Evolutionary conservation across 2,329 filamentous ascomycete genomes (phyloP).

Genomic region (Trichoderma sp.): DNA sequence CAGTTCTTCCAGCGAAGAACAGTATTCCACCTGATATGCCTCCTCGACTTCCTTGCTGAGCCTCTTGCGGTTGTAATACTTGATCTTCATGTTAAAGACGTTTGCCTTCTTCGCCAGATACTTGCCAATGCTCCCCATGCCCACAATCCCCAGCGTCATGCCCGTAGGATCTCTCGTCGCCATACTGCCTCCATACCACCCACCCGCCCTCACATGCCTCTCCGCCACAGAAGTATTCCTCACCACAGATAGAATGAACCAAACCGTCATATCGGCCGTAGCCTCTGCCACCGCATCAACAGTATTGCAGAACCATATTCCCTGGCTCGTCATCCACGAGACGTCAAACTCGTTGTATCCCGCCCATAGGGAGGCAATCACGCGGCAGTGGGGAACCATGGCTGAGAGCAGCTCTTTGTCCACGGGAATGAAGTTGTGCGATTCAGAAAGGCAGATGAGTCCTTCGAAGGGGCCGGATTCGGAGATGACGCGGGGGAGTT

Average conservation of each 20-base stretch:
- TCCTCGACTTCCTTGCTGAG: slow-evolving; percentile 43
- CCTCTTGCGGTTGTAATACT: slow-evolving; percentile 48
- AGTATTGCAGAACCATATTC: slow-evolving; percentile 59
- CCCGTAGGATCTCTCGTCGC: slow-evolving; percentile 49
- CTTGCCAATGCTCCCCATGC: slow-evolving; percentile 54
- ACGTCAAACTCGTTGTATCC: slow-evolving; percentile 55
- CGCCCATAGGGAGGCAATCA: slow-evolving; percentile 52
- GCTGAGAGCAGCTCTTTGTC: slow-evolving; percentile 48
- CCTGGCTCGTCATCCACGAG: slow-evolving; percentile 46
- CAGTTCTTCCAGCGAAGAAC: slow-evolving; percentile 44
- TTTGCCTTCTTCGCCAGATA: slow-evolving; percentile 46
- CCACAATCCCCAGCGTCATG: slow-evolving; percentile 52
- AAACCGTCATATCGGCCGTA: slow-evolving; percentile 53
- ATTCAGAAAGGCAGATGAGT: slow-evolving; percentile 57
- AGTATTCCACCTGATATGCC: slow-evolving; percentile 44
- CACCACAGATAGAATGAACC: slow-evolving; percentile 43
- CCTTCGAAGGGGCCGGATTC: slow-evolving; percentile 49
- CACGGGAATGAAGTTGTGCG: slow-evolving; percentile 52
- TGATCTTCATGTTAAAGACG: slow-evolving; percentile 49
- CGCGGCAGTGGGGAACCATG: slow-evolving; percentile 48
- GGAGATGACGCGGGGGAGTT: slow-evolving; percentile 43
- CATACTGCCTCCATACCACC: slow-evolving; percentile 43
- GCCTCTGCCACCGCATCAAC: slow-evolving; percentile 58
- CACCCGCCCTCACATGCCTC: slow-evolving; percentile 42
- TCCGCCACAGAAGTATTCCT: slow-evolving; percentile 50